Base-by-base conservation (phyloP, 129 eudicot genomes). In the Chrysanthemum lavandulifolium region DNA sequence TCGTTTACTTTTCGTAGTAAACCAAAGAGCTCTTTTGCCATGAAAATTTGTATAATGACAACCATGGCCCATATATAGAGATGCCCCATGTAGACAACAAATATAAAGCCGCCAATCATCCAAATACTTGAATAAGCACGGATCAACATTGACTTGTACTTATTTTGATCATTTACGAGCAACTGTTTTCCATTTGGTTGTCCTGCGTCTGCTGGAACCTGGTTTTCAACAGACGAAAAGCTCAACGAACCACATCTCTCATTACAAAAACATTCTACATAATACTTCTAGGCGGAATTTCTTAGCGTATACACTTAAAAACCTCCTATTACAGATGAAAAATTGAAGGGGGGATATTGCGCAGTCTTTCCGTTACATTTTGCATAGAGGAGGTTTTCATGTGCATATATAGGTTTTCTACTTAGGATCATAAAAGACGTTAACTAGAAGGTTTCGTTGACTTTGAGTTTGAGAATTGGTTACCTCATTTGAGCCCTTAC, bases 81-180 rank as follows among this genome's bases (percentile, higher is more conserved):
- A 91, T 94, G 98, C 40, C 98, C 98, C 97, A 94, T 82, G 85
- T 94, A 90, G 65, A 94, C 81, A 67, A 88, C 80, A 49, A 81
- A 84, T 65, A 74, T 85, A 76, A 94, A 94, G 27, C 98, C 98
- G 43, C 97, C 98, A 83, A 94, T 86, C 98, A 94, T 94, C 98
- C 98, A 94, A 45, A 94, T 60, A 57, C 93, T 73, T 76, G 97
- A 94, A 81, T 88, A 80, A 50, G 91, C 78, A 25, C 98, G 97
- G 29, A 87, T 80, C 78, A 78, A 67, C 97, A 94, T 90, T 36
- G 98, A 94, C 80, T 73, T 88, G 89, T 94, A 94, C 67, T 94
- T 94, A 79, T 78, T 87, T 18, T 69, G 80, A 73, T 94, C 98
- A 78, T 88, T 81, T 51, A 80, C 86, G 58, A 94, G 87, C 74